Evolutionary conservation across 768 basidiomycete species (phyloP).

Genomic region (Trametes elegans): DNA sequence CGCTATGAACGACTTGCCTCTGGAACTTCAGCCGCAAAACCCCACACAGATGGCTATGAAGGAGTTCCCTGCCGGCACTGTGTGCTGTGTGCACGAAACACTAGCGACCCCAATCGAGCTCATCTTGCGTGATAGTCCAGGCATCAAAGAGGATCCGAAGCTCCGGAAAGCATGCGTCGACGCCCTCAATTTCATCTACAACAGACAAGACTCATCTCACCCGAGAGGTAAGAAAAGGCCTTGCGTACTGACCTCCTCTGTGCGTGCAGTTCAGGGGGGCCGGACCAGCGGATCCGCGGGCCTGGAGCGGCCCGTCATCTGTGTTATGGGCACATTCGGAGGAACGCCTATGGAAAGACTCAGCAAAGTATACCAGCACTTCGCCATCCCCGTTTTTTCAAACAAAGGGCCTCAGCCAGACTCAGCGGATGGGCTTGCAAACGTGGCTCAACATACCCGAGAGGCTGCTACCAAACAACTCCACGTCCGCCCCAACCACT

Average conservation of each 20-base stretch:
- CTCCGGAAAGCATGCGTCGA: background rate
- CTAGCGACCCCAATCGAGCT: background rate
- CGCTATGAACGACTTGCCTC: too few species aligned
- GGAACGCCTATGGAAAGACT: background rate
- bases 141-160: background rate
- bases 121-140: background rate
- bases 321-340: background rate
- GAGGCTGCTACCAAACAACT: too few species aligned
- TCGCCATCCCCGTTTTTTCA: background rate
- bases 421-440: too few species aligned
- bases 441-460: too few species aligned
- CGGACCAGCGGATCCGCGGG: background rate
- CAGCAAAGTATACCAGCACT: background rate
- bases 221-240: background rate
- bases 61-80: too few species aligned
- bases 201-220: background rate
- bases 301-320: background rate
- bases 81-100: background rate
- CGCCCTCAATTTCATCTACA: background rate
- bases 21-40: too few species aligned
- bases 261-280: background rate
- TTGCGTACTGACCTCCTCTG: background rate
- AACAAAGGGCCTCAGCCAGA: too few species aligned
- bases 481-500: too few species aligned
- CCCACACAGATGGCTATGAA: too few species aligned